A percentile compares a stretch with the other conserved stretches of the same genome.
Evolutionary conservation across 768 basidiomycete species (phyloP).

Genomic region (Crucibulum laeve): DNA sequence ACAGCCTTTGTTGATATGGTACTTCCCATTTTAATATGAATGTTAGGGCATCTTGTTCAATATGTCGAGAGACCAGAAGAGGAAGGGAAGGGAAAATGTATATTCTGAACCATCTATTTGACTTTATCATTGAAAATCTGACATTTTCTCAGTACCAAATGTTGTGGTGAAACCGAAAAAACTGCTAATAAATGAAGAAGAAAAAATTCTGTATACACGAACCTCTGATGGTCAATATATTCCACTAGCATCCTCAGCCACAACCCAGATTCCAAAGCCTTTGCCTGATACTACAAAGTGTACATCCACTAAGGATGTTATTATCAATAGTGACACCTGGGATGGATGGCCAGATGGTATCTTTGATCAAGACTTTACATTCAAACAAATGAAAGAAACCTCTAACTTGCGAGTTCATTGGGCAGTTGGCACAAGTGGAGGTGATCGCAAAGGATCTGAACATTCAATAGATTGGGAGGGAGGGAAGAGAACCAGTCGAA

Average conservation of each 20-base stretch:
- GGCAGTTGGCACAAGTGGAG: conserved; percentile 11
- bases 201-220: not conserved
- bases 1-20: not conserved
- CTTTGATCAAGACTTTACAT: conserved; percentile 8
- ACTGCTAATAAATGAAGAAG: not conserved
- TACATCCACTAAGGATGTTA: too few species aligned
- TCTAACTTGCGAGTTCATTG: conserved; percentile 13
- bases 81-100: not conserved
- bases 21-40: not conserved
- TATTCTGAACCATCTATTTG: not conserved
- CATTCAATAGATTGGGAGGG: not conserved
- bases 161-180: not conserved
- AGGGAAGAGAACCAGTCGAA: conserved; percentile 4
- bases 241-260: not conserved
- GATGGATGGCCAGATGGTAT: conserved; percentile 18
- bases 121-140: not conserved
- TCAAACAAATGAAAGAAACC: conserved; percentile 5
- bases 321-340: conserved; percentile 5
- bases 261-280: not conserved
- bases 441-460: conserved; percentile 7
- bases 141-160: not conserved
- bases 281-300: too few species aligned
- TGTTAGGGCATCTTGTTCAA: not conserved
- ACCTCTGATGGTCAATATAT: not conserved
- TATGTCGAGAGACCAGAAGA: not conserved